These are phyloP conservation scores for Yamadazyma jaroonii DNA, from an alignment of 1,139 yeast species.

Conservation along the genomic window DNA sequence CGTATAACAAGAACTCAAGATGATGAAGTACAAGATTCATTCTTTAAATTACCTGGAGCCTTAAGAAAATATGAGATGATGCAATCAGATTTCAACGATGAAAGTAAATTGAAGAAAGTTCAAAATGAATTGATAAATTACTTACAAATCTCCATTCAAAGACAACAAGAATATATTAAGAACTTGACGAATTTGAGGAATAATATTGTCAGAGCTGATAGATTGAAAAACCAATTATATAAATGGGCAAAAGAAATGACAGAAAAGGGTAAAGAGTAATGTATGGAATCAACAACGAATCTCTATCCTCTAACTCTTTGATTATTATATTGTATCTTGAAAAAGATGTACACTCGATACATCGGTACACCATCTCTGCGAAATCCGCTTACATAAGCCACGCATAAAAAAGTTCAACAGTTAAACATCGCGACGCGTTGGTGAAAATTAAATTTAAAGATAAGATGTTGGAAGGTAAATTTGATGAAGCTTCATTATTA, in stretches of 20 bases:
- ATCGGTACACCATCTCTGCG: too few relatives aligned
- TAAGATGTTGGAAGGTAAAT: constrained; percentile 92
- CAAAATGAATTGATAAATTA: constrained; percentile 38
- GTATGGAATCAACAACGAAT: too few relatives aligned
- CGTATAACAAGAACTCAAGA: constrained; percentile 34
- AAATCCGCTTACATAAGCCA: too few relatives aligned
- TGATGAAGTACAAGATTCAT: constrained; percentile 32
- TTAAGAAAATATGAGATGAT: constrained; percentile 34
- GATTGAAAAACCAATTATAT: constrained; percentile 63
- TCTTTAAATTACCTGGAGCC: constrained; percentile 37
- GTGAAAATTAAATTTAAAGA: background rate
- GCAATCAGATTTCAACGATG: constrained; percentile 16
- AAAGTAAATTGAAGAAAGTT: constrained; percentile 12
- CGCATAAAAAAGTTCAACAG: too few relatives aligned
- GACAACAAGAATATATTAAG: constrained; percentile 87
- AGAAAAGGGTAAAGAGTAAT: constrained; percentile 42
- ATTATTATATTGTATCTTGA: too few relatives aligned
- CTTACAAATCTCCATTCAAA: constrained; percentile 59
- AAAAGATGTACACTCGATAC: too few relatives aligned
- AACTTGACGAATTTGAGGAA: constrained; percentile 68
- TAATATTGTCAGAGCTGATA: constrained; percentile 75
- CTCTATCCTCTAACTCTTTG: too few relatives aligned
- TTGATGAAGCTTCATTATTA: constrained; percentile 86
- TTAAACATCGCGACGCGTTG: constrained; percentile 1
- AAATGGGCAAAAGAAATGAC: constrained; percentile 87